Base-by-base conservation (phyloP, 371 early-diverging fungal genomes). In the Mucor racemosus region DNA sequence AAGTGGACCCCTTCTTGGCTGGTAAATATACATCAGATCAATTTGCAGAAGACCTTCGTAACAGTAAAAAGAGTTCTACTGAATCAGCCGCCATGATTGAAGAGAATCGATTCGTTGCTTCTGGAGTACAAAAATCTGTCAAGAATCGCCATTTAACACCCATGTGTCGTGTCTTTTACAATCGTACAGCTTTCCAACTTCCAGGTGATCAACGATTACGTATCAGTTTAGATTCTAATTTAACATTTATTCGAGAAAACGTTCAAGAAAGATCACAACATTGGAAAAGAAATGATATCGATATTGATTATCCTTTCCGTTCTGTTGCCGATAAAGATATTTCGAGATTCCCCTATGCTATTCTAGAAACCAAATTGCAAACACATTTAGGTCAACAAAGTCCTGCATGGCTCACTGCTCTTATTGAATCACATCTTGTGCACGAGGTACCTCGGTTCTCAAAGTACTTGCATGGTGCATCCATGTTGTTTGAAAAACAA, bases 121-220 rank as follows among this genome's bases (percentile, higher is more conserved):
- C 77, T 5, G 97, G 98, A 68, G 87, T 99, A 50, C 96, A 94
- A 68, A 66, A 80, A 8, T 87, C 92, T n/a, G 86, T 99, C n/a
- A 71, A 80, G 8, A 78, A 89, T 17, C 94, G 92, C 75, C 78
- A 86, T 5, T 81, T 99, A 40, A 74, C 82, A 15, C 99, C 99
- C 39, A 86, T 90, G 14, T 78, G 94, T 67, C 92, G 99, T 54
- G 96, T 98, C 0, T 97, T 96, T 70, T 99, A 99, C 83, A 98
- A 97, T 78, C 92, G 99, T 73, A 97, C 96, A 8, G 99, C 99
- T 1, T 99, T 99, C 88, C 99, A 99, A 78, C 78, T 68, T n/a
- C 99, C 99, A 3, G 97, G 97, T 35, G 98, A 98, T 77, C 95
- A 99, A 14, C 89, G 95, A 44, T 94, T 58, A 46, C 92, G 99